These are phyloP conservation scores for Scedosporium minutisporum DNA, from an alignment of 2,329 filamentous ascomycete genomes.

Conservation along the genomic window DNA sequence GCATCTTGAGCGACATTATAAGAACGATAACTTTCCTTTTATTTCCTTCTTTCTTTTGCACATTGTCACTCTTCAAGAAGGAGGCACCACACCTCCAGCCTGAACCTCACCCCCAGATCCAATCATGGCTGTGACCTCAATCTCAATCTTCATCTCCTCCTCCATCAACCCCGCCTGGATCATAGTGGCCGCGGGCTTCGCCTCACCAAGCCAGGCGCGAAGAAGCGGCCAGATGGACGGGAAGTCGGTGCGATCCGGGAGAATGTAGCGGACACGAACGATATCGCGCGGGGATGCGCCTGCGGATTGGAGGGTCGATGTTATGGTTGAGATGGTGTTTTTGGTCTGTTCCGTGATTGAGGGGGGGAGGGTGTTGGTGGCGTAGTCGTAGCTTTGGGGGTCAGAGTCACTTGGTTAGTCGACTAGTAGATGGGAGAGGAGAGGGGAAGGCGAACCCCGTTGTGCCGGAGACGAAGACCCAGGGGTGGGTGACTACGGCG, in stretches of 20 bases:
- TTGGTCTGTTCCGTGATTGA: constrained; percentile 38
- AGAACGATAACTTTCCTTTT: not conserved
- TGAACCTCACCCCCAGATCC: not conserved
- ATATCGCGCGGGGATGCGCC: constrained; percentile 34
- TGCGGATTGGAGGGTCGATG: constrained; percentile 32
- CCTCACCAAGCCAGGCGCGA: constrained; percentile 36
- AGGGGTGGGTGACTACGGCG: constrained; percentile 39
- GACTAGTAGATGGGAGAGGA: not conserved
- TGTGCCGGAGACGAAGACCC: constrained; percentile 44
- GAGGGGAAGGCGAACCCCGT: constrained; percentile 28
- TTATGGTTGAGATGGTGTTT: constrained; percentile 38
- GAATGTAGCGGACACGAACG: constrained; percentile 42
- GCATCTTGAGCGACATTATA: too few relatives aligned
- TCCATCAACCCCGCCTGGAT: constrained; percentile 40
- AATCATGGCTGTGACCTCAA: constrained; percentile 29
- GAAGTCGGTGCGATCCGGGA: constrained; percentile 38
- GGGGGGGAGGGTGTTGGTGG: constrained; percentile 32
- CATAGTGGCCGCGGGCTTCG: constrained; percentile 46
- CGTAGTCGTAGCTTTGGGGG: constrained; percentile 38
- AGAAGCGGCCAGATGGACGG: constrained; percentile 38
- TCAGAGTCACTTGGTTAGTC: not conserved
- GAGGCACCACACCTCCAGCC: not conserved
- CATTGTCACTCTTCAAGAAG: not conserved
- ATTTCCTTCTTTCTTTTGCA: not conserved
- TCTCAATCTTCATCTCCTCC: constrained; percentile 35